Evolutionary conservation across 2,329 filamentous ascomycete species (phyloP).

Genomic region (Huntiella decipiens): DNA sequence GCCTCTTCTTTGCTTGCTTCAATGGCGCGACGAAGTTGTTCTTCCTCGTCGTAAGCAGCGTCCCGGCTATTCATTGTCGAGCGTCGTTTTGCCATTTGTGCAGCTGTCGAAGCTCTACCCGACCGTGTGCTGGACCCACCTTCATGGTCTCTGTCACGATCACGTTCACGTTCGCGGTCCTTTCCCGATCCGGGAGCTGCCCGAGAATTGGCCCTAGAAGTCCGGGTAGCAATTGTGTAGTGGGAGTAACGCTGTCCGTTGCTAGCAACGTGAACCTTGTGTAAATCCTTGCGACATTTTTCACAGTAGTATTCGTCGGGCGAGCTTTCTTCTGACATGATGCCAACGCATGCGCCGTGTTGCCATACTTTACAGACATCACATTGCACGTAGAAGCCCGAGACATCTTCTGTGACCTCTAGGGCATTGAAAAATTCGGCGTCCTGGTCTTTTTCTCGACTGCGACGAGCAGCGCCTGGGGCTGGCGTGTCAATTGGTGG

Average conservation of each 20-base stretch:
- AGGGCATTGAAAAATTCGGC: conserved; percentile 37
- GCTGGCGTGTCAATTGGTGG: conserved; percentile 33
- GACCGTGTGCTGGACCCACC: conserved; percentile 37
- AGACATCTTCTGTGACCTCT: conserved; percentile 63
- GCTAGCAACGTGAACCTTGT: conserved; percentile 59
- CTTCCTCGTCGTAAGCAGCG: conserved; percentile 89
- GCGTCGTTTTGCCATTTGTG: conserved; percentile 55
- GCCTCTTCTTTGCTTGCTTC: conserved; percentile 85
- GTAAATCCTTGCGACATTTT: conserved; percentile 76
- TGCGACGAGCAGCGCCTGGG: conserved; percentile 28
- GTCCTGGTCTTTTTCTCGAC: conserved; percentile 31
- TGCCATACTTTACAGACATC: conserved; percentile 98
- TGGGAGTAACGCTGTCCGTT: conserved; percentile 59
- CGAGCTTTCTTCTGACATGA: conserved; percentile 80
- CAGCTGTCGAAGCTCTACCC: conserved; percentile 30
- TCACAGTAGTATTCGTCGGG: conserved; percentile 98
- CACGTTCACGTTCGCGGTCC: not conserved
- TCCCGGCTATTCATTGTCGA: conserved; percentile 96
- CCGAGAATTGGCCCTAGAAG: conserved; percentile 37
- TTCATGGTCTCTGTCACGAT: conserved; percentile 42
- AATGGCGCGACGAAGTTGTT: conserved; percentile 70
- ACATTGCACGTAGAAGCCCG: conserved; percentile 94
- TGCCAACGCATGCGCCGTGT: conserved; percentile 91
- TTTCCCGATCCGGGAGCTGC: conserved; percentile 37
- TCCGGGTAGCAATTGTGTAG: conserved; percentile 40